These are phyloP conservation scores for Cladosporium cucumerinum DNA, from an alignment of 2,329 filamentous ascomycete species.

Conservation along the genomic window DNA sequence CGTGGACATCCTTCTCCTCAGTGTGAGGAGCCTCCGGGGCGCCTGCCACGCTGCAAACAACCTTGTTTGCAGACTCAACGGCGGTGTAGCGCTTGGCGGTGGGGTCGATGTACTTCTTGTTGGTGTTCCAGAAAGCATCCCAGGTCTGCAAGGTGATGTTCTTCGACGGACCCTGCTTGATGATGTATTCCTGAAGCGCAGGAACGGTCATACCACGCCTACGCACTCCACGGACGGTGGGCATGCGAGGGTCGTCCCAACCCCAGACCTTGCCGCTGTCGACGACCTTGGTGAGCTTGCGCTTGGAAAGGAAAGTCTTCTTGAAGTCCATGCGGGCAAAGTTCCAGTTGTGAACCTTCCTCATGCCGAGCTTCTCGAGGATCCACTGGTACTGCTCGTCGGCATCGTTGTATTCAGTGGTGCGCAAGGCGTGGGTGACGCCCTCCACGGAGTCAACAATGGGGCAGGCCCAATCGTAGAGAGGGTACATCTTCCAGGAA, in stretches of 20 bases:
- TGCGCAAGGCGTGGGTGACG: slow-evolving; percentile 77
- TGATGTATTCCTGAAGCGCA: slow-evolving; percentile 76
- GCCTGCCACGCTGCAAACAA: slow-evolving; percentile 41
- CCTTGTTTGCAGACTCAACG: slow-evolving; percentile 66
- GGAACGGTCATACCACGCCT: slow-evolving; percentile 75
- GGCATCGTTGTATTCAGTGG: slow-evolving; percentile 83
- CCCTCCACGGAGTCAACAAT: slow-evolving; percentile 78
- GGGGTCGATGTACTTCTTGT: slow-evolving; percentile 53
- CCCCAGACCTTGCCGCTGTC: slow-evolving; percentile 73
- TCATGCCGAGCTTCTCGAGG: slow-evolving; percentile 67
- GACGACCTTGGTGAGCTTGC: slow-evolving; percentile 80
- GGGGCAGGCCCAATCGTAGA: slow-evolving; percentile 82
- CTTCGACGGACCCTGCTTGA: slow-evolving; percentile 78
- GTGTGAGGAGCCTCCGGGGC: slow-evolving; percentile 46
- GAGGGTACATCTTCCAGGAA: slow-evolving; percentile 82
- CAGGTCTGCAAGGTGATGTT: slow-evolving; percentile 84
- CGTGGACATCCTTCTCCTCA: slow-evolving; percentile 80
- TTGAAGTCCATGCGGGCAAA: slow-evolving; percentile 83
- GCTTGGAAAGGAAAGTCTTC: slow-evolving; percentile 77
- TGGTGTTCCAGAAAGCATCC: slow-evolving; percentile 59
- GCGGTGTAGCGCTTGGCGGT: slow-evolving; percentile 48
- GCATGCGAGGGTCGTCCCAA: slow-evolving; percentile 86
- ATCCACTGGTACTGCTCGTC: slow-evolving; percentile 89
- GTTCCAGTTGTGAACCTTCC: slow-evolving; percentile 79
- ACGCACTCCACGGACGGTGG: slow-evolving; percentile 75